phyloP scores from a whole-genome alignment of 768 basidiomycete genomes.

The Termitomyces sp. region DNA sequence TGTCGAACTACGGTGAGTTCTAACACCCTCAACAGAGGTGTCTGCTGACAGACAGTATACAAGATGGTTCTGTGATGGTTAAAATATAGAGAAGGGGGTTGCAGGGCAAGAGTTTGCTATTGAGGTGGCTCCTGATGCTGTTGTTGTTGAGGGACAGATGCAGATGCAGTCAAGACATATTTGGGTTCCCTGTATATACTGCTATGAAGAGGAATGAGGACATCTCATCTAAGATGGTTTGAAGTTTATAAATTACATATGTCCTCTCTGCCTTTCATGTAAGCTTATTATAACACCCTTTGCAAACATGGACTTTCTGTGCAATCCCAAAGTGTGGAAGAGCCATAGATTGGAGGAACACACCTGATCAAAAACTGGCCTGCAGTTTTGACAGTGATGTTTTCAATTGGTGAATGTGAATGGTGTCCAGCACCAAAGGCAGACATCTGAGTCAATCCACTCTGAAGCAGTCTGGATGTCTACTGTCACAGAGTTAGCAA shows the following conservation, averaged over 20 bases:
- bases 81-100: no score
- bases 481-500: conserved; percentile 78
- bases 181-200: no score
- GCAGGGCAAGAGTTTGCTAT: no score
- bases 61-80: no score
- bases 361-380: conserved; percentile 90
- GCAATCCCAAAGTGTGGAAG: conserved; percentile 92
- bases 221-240: no score
- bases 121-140: no score
- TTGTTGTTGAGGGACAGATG: no score
- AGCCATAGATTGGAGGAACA: conserved; percentile 79
- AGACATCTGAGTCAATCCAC: conserved; percentile 96
- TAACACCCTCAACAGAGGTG: no score
- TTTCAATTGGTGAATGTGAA: conserved; percentile 97
- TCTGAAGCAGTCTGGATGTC: conserved; percentile 90
- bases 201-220: no score
- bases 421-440: conserved; percentile 83
- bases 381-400: conserved; percentile 98
- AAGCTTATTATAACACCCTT: conserved; percentile 77
- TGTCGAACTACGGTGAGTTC: no score
- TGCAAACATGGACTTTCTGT: conserved; percentile 91
- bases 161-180: no score
- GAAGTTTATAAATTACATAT: conserved; percentile 26
- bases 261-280: conserved; percentile 54
- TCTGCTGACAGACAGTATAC: no score